phyloP scores from a whole-genome alignment of 257 asterid species.

The Plantago ovata region DNA sequence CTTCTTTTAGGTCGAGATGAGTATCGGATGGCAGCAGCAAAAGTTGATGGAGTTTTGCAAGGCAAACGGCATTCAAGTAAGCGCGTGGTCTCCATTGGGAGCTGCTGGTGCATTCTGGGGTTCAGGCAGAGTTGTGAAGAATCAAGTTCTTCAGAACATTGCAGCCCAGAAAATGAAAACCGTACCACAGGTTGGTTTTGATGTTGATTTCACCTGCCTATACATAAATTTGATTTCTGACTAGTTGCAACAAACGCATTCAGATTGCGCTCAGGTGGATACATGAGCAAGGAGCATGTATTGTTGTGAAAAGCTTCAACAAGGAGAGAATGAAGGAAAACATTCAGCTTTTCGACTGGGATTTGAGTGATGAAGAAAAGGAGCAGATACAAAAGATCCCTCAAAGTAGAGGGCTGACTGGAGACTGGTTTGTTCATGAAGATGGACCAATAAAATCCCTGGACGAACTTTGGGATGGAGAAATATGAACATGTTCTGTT shows the following conservation, averaged over 20 bases:
- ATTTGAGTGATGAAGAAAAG: constrained; percentile 31
- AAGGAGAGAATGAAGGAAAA: constrained; percentile 37
- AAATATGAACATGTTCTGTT: constrained; percentile 16
- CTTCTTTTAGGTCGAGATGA: constrained; percentile 50
- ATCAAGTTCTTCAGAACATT: constrained; percentile 32
- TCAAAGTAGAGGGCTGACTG: constrained; percentile 28
- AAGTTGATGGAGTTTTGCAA: constrained; percentile 38
- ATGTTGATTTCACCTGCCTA: too few species aligned
- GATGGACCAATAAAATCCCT: constrained; percentile 38
- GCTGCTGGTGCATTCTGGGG: constrained; percentile 47
- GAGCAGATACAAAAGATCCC: constrained; percentile 33
- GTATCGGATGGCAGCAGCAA: constrained; percentile 50
- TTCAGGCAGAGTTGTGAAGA: constrained; percentile 33
- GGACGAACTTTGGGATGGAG: constrained; percentile 54
- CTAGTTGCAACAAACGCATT: neutral
- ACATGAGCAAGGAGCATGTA: constrained; percentile 29
- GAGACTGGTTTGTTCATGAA: constrained; percentile 21
- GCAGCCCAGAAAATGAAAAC: constrained; percentile 33
- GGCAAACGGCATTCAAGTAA: constrained; percentile 31
- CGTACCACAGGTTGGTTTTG: constrained; percentile 35
- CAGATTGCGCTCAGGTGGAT: constrained; percentile 43
- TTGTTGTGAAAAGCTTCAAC: constrained; percentile 32
- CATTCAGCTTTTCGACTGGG: constrained; percentile 31
- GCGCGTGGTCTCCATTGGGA: constrained; percentile 60
- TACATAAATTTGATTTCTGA: neutral